Evolutionary conservation across 2,329 filamentous ascomycete species (phyloP), one percentile per base, ranked within the genome.

Genomic region (Monascus ruber): DNA sequence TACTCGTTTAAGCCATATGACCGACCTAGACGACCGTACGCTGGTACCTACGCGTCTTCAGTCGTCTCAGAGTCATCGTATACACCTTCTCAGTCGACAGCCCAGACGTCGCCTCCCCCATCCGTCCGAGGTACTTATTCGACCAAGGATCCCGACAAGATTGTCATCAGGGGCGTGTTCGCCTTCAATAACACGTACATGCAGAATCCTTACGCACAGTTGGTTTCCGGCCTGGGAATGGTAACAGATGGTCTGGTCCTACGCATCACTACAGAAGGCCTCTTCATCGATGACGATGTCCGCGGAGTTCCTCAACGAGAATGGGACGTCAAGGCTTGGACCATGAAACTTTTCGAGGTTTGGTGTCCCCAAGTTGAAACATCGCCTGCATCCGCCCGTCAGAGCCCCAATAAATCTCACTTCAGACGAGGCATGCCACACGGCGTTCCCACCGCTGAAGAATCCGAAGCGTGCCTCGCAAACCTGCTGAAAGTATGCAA

Each of bases 281-380:
- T 96, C 39, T 96, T 96, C 65, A 91, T 98, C 56, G 91, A 98
- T 59, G 91, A 98, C 60, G 91, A 96, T 60, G 77, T 95, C 38
- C 80, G 88, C 34, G 79, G 80, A 45, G 85, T 95, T 10, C 81
- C 85, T n/a, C 87, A 96, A 64, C 79, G 91, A 43, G 91, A 98
- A 66, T 98, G 91, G 91, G 91, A 98, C 60, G 79, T 96, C 56
- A 96, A 96, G 64, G 88, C 89, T 25, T 96, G 91, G 91, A 94
- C 87, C 33, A 76, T 98, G 65, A 95, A 94, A 66, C 70, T 83
- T 48, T 79, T 93, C 62, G 91, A 96, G 74, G 81, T 91, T 69
- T 85, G 82, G 77, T 87, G 81, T 55, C 72, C 76, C 54, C 76
- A 81, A 60, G 66, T 75, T 59, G 68, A 67, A 56, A 17, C 3